Evolutionary conservation across 1,139 yeast genomes (phyloP).

Genomic region (Nakaseomyces bracarensis): DNA sequence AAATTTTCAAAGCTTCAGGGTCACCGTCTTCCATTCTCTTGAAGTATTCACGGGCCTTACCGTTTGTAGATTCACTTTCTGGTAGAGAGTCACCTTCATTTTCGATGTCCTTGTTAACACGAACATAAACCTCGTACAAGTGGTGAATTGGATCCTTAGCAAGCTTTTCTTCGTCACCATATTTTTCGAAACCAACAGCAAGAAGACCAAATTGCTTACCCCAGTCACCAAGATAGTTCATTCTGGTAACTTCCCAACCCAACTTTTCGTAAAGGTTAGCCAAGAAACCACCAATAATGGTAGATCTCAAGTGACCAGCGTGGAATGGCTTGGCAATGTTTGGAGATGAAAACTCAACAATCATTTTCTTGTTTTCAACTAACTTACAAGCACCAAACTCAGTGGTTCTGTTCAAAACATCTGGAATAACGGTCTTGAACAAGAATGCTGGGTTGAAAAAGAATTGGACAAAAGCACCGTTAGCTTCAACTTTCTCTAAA

Average conservation of each 20-base stretch:
- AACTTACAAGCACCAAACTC: constrained; percentile 69
- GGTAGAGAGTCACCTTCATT: constrained; percentile 61
- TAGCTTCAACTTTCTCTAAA: constrained; percentile 63
- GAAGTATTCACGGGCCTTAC: constrained; percentile 81
- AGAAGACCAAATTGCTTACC: constrained; percentile 96
- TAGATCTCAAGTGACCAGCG: constrained; percentile 97
- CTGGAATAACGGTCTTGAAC: constrained; percentile 62
- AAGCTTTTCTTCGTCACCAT: constrained; percentile 72
- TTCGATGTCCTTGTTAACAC: constrained; percentile 69
- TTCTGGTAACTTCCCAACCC: constrained; percentile 84
- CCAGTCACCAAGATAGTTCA: constrained; percentile 98
- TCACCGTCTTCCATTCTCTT: constrained; percentile 93
- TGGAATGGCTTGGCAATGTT: constrained; percentile 99
- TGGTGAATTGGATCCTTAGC: constrained; percentile 84
- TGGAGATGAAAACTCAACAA: constrained; percentile 93
- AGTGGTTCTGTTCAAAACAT: constrained; percentile 51
- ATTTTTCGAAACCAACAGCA: constrained; percentile 84
- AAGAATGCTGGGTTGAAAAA: constrained; percentile 63
- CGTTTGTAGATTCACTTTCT: constrained; percentile 51
- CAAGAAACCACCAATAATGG: constrained; percentile 96
- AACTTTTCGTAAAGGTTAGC: constrained; percentile 80
- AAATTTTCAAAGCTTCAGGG: constrained; percentile 62
- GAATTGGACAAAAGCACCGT: constrained; percentile 89
- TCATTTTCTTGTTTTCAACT: constrained; percentile 63
- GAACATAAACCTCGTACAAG: constrained; percentile 88